Evolutionary conservation across 176 grass and related monocot species (phyloP).

Genomic region (Areca catechu): DNA sequence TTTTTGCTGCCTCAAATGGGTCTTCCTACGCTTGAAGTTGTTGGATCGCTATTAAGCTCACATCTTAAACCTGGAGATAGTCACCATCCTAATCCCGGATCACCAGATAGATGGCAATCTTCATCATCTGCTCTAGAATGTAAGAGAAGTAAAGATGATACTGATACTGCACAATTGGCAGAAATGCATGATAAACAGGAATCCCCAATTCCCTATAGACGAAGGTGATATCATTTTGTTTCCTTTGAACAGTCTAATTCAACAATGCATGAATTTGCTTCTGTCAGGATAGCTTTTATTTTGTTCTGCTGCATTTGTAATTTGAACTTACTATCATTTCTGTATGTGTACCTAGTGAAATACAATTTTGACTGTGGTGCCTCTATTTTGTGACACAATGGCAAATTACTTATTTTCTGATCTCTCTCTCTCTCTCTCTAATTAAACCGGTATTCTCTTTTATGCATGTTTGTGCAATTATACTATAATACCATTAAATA

Average conservation of each 20-base stretch:
- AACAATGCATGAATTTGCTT: too few species aligned
- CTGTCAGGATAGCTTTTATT: too few species aligned
- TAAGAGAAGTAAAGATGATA: slow-evolving; percentile 24
- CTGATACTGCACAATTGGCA: slow-evolving; percentile 10
- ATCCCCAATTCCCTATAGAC: slow-evolving; percentile 29
- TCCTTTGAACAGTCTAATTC: neutral
- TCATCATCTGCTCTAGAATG: slow-evolving; percentile 21
- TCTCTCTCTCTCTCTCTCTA: too few species aligned
- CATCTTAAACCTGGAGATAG: slow-evolving; percentile 16
- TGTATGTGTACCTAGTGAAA: too few species aligned
- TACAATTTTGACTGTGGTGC: too few species aligned
- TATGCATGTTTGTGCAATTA: too few species aligned
- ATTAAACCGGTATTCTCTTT: too few species aligned
- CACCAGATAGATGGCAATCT: slow-evolving; percentile 17
- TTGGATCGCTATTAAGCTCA: slow-evolving; percentile 32
- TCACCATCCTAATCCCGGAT: slow-evolving; percentile 16
- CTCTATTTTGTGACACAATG: too few species aligned
- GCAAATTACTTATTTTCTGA: too few species aligned
- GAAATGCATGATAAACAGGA: slow-evolving; percentile 34
- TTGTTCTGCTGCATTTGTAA: too few species aligned
- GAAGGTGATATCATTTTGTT: slow-evolving; percentile 33
- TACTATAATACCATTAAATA: too few species aligned
- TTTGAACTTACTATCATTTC: too few species aligned
- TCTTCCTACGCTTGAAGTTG: slow-evolving; percentile 51
- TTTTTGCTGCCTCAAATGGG: slow-evolving; percentile 57